Evolutionary conservation across 192 early-diverging fungal genomes (phyloP), one percentile per base, ranked within the genome.

Genomic region (Thoreauomyces humboldtii): DNA sequence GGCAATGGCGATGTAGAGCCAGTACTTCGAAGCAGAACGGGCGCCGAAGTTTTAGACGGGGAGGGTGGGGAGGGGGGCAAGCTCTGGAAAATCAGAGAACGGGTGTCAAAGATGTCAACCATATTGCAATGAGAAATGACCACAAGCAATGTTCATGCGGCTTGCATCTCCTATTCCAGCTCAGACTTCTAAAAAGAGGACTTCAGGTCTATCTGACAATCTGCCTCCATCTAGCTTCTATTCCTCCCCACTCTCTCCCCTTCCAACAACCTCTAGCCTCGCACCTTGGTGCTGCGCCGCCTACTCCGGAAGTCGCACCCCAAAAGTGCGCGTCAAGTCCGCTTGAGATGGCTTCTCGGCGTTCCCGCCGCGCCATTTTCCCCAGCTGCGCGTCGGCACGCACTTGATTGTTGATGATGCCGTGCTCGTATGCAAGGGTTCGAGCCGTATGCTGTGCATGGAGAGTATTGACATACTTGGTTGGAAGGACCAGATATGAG

Each of bases 1-100:
- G 2, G 58, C 67, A 14, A 69, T 69, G 67, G 36, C 65, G 38
- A 41, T 41, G 9, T 41, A n/a, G n/a, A n/a, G n/a, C n/a, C n/a
- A n/a, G n/a, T n/a, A n/a, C n/a, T n/a, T n/a, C n/a, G n/a, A n/a
- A n/a, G n/a, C n/a, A n/a, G n/a, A n/a, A n/a, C n/a, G n/a, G n/a
- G n/a, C n/a, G n/a, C n/a, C n/a, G n/a, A n/a, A n/a, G n/a, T n/a
- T n/a, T n/a, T n/a, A n/a, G n/a, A n/a, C n/a, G n/a, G n/a, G n/a
- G n/a, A n/a, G n/a, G n/a, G n/a, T n/a, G n/a, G n/a, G n/a, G n/a
- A n/a, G n/a, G n/a, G n/a, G n/a, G n/a, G n/a, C n/a, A n/a, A n/a
- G n/a, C n/a, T n/a, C n/a, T n/a, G n/a, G n/a, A n/a, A n/a, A n/a
- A n/a, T n/a, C n/a, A n/a, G n/a, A n/a, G n/a, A n/a, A n/a, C n/a